These are phyloP conservation scores for Claviceps paspali DNA, from an alignment of 2,329 filamentous ascomycete genomes.

Conservation along the genomic window DNA sequence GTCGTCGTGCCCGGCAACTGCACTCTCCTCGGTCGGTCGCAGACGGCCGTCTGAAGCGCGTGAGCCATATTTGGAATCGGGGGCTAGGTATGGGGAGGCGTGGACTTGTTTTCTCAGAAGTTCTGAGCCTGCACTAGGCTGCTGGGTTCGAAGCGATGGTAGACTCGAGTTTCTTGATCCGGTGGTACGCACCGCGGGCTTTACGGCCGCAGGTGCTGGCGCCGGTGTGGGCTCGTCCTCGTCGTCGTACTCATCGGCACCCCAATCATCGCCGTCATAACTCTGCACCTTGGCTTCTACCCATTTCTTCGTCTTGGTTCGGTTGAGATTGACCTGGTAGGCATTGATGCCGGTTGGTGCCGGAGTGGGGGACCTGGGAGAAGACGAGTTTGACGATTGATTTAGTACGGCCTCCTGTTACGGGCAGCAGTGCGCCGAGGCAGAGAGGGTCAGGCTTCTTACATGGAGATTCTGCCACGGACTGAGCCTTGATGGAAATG, in stretches of 20 bases:
- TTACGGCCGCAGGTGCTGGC: not conserved
- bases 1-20: not conserved
- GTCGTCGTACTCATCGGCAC: conserved; percentile 55
- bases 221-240: conserved; percentile 40
- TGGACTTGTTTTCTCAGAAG: not conserved
- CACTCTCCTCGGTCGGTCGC: not conserved
- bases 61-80: not conserved
- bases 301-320: conserved; percentile 89
- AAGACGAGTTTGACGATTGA: conserved; percentile 6
- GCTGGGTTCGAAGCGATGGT: conserved; percentile 5
- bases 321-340: conserved; percentile 77
- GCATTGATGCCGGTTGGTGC: conserved; percentile 18
- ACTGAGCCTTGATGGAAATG: conserved; percentile 15
- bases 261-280: conserved; percentile 94
- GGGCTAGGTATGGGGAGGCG: not conserved
- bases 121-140: not conserved
- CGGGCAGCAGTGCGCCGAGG: not conserved
- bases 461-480: conserved; percentile 15
- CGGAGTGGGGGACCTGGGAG: conserved; percentile 15
- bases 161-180: conserved; percentile 3
- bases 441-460: conserved; percentile 7
- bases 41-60: not conserved
- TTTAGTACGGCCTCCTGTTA: not conserved
- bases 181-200: not conserved
- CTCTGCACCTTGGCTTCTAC: conserved; percentile 72